Base-by-base conservation (phyloP, 2,329 filamentous ascomycete genomes). In the Nectriaceae sp. region DNA sequence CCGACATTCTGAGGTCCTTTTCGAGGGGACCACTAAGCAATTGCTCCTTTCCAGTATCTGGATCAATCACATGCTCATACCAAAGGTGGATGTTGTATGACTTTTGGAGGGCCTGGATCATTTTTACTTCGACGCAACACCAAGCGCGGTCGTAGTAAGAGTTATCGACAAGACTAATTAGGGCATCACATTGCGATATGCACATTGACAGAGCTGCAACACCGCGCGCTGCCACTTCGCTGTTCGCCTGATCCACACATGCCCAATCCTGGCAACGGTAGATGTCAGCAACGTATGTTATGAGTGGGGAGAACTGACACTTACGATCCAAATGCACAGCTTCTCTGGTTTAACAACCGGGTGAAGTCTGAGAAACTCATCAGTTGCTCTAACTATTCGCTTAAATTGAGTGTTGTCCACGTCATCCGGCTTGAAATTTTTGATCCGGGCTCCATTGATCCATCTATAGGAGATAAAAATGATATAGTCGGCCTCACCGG, bases 171-270 rank as follows among this genome's bases (percentile, higher is more conserved):
- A 74, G 60, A 38, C 70, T 72, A 53, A 73, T 69, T 40, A 72
- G 56, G 4, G 65, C 69, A 51, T 73, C 54, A 56, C 71, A 73
- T 47, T 72, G 68, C 2, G 66, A 56, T 15, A 73, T 50, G 37
- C 66, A 62, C 50, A 73, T 58, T 10, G 68, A 69, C 11, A 73
- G 59, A 0, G 69, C 63, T 2, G 55, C 48, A 4, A 72, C 65
- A 4, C 71, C 70, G 4, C 52, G 46, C n/a, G 47, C 48, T 1
- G 62, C 59, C 20, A 70, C 40, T 18, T 64, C 60, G n/a, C n/a
- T n/a, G n/a, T n/a, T n/a, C n/a, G n/a, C n/a, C 50, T 74, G 70
- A 51, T 72, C 61, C 19, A 74, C 61, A 42, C 69, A 73, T 6
- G 70, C 65, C 41, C 54, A 65, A 50, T 73, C 70, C 69, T 70